Conservation (phyloP, 495 filamentous ascomycete genomes). For the Lophium mytilinum region DNA sequence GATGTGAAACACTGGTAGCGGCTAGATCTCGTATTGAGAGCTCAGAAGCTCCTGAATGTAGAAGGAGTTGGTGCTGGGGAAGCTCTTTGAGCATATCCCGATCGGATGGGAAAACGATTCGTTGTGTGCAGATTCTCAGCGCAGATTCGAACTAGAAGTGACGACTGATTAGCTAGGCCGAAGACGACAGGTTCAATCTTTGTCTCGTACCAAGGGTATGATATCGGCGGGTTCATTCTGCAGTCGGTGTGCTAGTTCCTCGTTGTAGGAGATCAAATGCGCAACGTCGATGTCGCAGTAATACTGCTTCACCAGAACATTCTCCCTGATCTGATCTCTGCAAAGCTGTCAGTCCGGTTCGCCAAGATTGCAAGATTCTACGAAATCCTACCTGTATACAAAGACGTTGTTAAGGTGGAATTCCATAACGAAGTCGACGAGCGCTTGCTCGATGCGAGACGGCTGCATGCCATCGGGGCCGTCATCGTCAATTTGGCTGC, state of each 20-base stretch:
- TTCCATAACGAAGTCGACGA: constrained; percentile 78
- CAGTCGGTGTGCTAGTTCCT: constrained; percentile 87
- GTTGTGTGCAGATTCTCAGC: constrained; percentile 79
- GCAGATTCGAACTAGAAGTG: constrained; percentile 73
- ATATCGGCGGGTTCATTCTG: constrained; percentile 86
- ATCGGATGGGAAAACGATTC: constrained; percentile 71
- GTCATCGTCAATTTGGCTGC: constrained; percentile 45
- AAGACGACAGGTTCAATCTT: not conserved
- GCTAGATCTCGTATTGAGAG: constrained; percentile 91
- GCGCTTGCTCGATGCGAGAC: constrained; percentile 45
- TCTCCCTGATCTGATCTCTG: constrained; percentile 93
- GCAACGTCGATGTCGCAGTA: constrained; percentile 96
- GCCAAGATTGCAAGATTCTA: not conserved
- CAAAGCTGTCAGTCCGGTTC: not conserved
- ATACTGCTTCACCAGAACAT: constrained; percentile 89
- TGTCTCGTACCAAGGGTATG: constrained; percentile 67
- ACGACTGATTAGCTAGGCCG: constrained; percentile 12
- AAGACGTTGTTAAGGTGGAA: constrained; percentile 95
- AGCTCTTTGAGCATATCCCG: constrained; percentile 38
- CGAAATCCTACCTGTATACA: constrained; percentile 69
- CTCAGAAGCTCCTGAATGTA: constrained; percentile 84
- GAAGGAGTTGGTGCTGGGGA: constrained; percentile 89
- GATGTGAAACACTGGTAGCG: constrained; percentile 84
- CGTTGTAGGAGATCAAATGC: constrained; percentile 93
- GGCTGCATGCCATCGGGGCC: constrained; percentile 51